A percentile compares a stretch with the other conserved stretches of the same genome.
These are phyloP conservation scores for Aspergillus ibericus DNA, from an alignment of 2,329 filamentous ascomycete species.

Conservation along the genomic window DNA sequence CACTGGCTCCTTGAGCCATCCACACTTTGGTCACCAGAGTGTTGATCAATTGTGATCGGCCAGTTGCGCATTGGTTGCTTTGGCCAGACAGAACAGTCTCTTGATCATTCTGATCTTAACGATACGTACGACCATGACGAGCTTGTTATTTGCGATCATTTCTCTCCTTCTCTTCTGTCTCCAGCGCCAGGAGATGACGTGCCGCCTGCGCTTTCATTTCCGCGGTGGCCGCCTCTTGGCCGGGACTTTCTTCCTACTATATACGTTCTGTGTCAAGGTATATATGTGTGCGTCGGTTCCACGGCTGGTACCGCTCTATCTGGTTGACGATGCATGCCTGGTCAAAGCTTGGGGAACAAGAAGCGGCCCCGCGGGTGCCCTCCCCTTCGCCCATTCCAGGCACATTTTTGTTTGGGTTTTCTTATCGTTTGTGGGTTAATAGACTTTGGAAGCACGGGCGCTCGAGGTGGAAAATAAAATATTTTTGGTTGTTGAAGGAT, in stretches of 20 bases:
- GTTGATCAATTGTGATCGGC: not conserved
- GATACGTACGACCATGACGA: conserved; percentile 25
- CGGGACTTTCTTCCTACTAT: not conserved
- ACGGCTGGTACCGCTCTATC: not conserved
- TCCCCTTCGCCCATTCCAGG: conserved; percentile 8
- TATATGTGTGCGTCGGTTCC: conserved; percentile 23
- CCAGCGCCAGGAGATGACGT: not conserved
- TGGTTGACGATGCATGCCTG: not conserved
- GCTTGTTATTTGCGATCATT: conserved; percentile 11
- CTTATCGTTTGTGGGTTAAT: conserved; percentile 11
- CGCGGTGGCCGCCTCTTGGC: not conserved
- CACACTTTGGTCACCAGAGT: conserved; percentile 21
- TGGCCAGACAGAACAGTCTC: not conserved
- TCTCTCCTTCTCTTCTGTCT: not conserved
- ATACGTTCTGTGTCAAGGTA: conserved; percentile 18
- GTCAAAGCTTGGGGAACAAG: not conserved
- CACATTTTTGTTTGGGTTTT: conserved; percentile 4
- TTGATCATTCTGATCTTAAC: conserved; percentile 16
- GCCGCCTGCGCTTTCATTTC: not conserved
- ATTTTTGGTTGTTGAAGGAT: not conserved
- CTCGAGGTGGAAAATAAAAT: conserved; percentile 36
- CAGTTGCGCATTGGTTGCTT: not conserved
- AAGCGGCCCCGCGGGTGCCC: not conserved
- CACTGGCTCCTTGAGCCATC: conserved; percentile 33
- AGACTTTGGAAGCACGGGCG: conserved; percentile 21